These are phyloP conservation scores for Apophysomyces elegans DNA, from an alignment of 371 early-diverging fungal genomes.

Conservation along the genomic window DNA sequence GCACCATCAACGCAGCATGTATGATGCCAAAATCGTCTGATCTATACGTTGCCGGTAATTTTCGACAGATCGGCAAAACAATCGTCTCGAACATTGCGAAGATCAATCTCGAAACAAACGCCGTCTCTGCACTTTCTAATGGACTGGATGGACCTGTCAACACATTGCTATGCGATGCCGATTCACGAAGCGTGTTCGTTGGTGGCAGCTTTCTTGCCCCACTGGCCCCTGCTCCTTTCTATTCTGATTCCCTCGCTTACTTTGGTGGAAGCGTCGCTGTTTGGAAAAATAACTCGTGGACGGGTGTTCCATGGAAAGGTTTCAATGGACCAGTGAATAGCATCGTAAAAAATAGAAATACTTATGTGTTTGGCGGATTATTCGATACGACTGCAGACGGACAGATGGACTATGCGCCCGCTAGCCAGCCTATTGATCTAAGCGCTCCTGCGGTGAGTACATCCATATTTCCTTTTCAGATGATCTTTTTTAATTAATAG, in stretches of 20 bases:
- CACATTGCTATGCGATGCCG: conserved; percentile 63
- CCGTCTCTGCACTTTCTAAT: conserved; percentile 47
- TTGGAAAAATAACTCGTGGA: conserved; percentile 56
- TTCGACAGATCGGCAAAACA: conserved; percentile 29
- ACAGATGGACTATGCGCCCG: conserved; percentile 37
- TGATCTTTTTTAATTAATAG: conserved; percentile 13
- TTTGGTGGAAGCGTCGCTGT: conserved; percentile 64
- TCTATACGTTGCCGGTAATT: conserved; percentile 59
- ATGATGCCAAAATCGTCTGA: conserved; percentile 21
- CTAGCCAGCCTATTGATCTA: conserved; percentile 47
- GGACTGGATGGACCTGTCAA: conserved; percentile 78
- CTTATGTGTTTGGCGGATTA: conserved; percentile 44
- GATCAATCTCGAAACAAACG: conserved; percentile 47
- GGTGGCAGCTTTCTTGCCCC: conserved; percentile 48
- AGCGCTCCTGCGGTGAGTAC: conserved; percentile 33
- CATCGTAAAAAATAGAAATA: conserved; percentile 28
- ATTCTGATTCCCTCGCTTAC: conserved; percentile 39
- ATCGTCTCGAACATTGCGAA: conserved; percentile 59
- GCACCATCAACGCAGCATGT: conserved; percentile 41
- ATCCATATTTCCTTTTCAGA: conserved; percentile 17
- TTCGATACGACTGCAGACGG: conserved; percentile 54
- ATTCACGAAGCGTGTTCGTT: conserved; percentile 48
- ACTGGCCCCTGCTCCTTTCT: conserved; percentile 25
- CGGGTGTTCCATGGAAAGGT: conserved; percentile 63
- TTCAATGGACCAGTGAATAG: conserved; percentile 57